These are phyloP conservation scores for Barnettozyma wickerhamii DNA, from an alignment of 805 yeast genomes.

Conservation along the genomic window DNA sequence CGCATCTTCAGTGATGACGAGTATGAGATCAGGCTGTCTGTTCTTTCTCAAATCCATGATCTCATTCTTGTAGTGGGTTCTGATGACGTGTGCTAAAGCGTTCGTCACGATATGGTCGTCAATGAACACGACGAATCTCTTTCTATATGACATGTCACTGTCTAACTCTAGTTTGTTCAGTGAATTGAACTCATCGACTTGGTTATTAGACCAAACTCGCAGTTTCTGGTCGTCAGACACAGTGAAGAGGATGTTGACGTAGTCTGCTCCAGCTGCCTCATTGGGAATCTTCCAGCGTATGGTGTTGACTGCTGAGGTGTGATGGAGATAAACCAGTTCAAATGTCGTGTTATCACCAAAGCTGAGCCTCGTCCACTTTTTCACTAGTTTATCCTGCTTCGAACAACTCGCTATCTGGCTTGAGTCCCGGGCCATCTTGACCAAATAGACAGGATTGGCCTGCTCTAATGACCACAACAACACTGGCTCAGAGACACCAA, in stretches of 20 bases:
- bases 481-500: constrained; percentile 33
- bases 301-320: constrained; percentile 51
- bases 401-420: constrained; percentile 62
- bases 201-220: constrained; percentile 69
- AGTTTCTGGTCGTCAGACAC: constrained; percentile 54
- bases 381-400: constrained; percentile 59
- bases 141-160: constrained; percentile 9
- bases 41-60: constrained; percentile 19
- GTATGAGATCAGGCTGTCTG: constrained; percentile 37
- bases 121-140: constrained; percentile 34
- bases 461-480: constrained; percentile 41
- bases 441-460: constrained; percentile 55
- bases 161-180: constrained; percentile 32
- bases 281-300: constrained; percentile 49
- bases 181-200: no score
- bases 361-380: constrained; percentile 72
- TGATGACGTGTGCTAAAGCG: constrained; percentile 17
- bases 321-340: constrained; percentile 66
- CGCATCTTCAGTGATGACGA: constrained; percentile 40
- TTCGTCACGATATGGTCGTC: constrained; percentile 36
- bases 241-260: constrained; percentile 58
- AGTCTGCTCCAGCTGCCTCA: constrained; percentile 28
- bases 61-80: constrained; percentile 19
- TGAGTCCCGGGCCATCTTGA: constrained; percentile 63
- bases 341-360: constrained; percentile 62